Percentiles rank a stretch among this genome's conserved stretches.
phyloP scores from a whole-genome alignment of 441 rosid species.

The Pelargonium cotyledonis region DNA sequence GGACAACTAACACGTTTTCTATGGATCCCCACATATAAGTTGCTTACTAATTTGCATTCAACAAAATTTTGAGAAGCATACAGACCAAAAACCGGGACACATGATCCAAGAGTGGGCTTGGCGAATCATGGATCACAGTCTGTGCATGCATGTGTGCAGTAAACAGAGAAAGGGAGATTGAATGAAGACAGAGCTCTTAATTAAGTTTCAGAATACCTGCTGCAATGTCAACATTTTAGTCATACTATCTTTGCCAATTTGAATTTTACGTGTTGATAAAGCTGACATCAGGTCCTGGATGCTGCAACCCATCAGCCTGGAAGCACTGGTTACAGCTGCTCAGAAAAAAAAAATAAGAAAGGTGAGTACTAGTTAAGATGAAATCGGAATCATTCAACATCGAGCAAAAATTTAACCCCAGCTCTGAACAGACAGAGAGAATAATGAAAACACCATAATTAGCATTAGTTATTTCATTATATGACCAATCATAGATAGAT shows the following conservation, averaged over 20 bases:
- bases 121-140: neutral
- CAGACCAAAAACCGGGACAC: conserved; percentile 1
- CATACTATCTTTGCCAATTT: conserved; percentile 60
- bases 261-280: conserved; percentile 64
- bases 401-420: neutral
- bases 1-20: neutral
- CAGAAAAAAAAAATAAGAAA: conserved; percentile 23
- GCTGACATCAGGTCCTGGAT: conserved; percentile 48
- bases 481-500: neutral
- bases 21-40: too few species aligned
- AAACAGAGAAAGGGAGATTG: neutral
- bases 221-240: conserved; percentile 63
- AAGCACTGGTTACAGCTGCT: conserved; percentile 65
- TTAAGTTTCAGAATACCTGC: conserved; percentile 46
- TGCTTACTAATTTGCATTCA: neutral
- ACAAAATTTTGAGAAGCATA: neutral
- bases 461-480: neutral
- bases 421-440: neutral
- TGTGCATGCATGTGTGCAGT: neutral
- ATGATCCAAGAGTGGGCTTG: neutral
- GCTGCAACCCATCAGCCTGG: conserved; percentile 68
- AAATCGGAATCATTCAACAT: neutral
- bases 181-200: neutral
- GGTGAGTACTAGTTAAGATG: neutral
- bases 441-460: neutral